A percentile compares a stretch with the other conserved stretches of the same genome.
phyloP scores from a whole-genome alignment of 331 rosid species.

The Malus hybrid region DNA sequence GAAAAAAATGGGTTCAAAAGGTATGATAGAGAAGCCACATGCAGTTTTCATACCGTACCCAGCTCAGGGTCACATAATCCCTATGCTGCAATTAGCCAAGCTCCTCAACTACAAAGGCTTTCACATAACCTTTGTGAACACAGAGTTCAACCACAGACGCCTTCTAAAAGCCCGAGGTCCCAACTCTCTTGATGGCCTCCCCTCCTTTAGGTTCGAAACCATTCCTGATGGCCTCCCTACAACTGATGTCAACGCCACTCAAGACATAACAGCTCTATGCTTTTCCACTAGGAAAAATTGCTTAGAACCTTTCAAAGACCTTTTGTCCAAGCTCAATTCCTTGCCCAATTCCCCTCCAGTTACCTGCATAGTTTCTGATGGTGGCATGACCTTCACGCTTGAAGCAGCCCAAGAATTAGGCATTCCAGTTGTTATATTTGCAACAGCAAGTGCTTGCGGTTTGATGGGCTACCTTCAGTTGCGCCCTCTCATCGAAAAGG shows the following conservation, averaged over 20 bases:
- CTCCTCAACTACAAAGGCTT: no score
- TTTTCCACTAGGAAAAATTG: neutral
- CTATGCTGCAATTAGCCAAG: no score
- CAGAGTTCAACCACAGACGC: neutral
- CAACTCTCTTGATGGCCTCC: slow-evolving; percentile 32
- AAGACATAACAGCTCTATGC: neutral
- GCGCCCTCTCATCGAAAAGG: neutral
- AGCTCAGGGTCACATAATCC: no score
- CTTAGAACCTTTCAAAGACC: slow-evolving; percentile 4
- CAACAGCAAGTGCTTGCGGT: slow-evolving; percentile 5
- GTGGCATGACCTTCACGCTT: slow-evolving; percentile 2
- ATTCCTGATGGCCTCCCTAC: slow-evolving; percentile 60
- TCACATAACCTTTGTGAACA: no score
- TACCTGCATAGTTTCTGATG: slow-evolving; percentile 14
- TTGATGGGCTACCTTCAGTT: slow-evolving; percentile 8
- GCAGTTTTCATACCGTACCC: no score
- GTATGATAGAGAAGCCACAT: no score
- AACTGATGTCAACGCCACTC: neutral
- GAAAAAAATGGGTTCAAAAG: slow-evolving; percentile 8
- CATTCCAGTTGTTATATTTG: slow-evolving; percentile 8
- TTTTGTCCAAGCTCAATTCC: neutral
- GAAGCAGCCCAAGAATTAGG: slow-evolving; percentile 4
- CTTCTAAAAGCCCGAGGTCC: slow-evolving; percentile 25
- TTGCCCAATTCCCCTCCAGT: neutral
- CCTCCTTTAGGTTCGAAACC: slow-evolving; percentile 44